A percentile compares a stretch with the other conserved stretches of the same genome.
phyloP scores from a whole-genome alignment of 345 rosid species.

The Populus simonii region DNA sequence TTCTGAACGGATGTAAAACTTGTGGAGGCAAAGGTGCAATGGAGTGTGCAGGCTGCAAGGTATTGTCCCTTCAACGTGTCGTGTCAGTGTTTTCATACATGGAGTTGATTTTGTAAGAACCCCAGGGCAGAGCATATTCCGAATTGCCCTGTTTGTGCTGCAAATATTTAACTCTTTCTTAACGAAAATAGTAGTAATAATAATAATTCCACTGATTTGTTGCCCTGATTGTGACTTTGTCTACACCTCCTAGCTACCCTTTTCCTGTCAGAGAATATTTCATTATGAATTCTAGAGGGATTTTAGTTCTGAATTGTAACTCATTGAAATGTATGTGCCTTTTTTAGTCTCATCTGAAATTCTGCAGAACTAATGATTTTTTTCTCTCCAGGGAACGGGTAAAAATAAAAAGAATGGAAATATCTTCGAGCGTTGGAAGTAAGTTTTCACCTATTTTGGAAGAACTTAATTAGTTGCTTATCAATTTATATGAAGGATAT shows the following conservation, averaged over 20 bases:
- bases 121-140: not conserved
- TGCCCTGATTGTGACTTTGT: too few relatives aligned
- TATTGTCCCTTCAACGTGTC: conserved; percentile 6
- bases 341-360: too few relatives aligned
- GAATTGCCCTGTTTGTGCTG: not conserved
- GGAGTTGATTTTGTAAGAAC: too few relatives aligned
- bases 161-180: too few relatives aligned
- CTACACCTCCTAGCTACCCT: not conserved
- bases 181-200: too few relatives aligned
- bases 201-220: too few relatives aligned
- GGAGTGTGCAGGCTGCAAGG: conserved; percentile 86
- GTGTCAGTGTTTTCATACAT: not conserved
- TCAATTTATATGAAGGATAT: not conserved
- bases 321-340: too few relatives aligned
- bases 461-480: not conserved
- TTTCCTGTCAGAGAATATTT: not conserved
- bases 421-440: conserved; percentile 90
- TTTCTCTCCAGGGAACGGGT: conserved; percentile 53
- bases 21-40: conserved; percentile 72
- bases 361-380: not conserved
- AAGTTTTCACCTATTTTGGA: conserved; percentile 16
- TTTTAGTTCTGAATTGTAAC: too few relatives aligned
- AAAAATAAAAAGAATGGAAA: conserved; percentile 78
- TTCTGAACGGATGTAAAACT: conserved; percentile 51
- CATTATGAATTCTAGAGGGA: too few relatives aligned